Evolutionary conservation across 2,329 filamentous ascomycete genomes (phyloP), one percentile per base, ranked within the genome.

Genomic region (Colletotrichum lupini): DNA sequence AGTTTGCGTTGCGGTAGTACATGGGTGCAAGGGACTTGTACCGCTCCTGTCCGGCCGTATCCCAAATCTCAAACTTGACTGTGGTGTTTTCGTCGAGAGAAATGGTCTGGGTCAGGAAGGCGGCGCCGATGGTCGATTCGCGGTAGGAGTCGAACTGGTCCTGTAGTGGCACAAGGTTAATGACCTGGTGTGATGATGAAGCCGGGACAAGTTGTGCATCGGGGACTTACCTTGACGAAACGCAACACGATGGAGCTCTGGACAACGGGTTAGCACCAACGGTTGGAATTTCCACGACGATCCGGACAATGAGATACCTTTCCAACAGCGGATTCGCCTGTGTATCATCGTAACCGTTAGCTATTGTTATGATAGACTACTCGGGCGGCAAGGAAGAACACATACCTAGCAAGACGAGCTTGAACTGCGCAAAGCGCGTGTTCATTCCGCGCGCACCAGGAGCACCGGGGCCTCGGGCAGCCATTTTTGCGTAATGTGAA

Each of bases 51-150:
- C 97, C 97, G 76, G 97, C 97, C 11, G 97, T 99, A 85, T 98
- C 95, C 95, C 97, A 99, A 82, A 99, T 99, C 86, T 99, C 97
- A 81, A 99, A 99, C 88, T 99, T 99, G 85, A 99, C 96, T 69
- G 97, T 99, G 73, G 97, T 98, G 85, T 92, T 97, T 82, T 98
- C 97, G 83, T 98, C 96, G 84, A 99, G 93, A 72, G 96, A 96
- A 83, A 99, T 98, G 78, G 97, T 99, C 86, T 99, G 97, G 80
- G 97, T 99, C 78, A 99, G 91, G 89, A 99, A 99, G 78, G 97
- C 97, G 79, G 97, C 97, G 84, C 97, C 96, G 85, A 98, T 98
- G 75, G 96, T 98, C 69, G 95, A 98, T 91, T 98, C 96, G 85
- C 95, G 92, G 88, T 98, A 98, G 65, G 89, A 91, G 88, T 99